Conservation (phyloP, 805 yeast genomes). For the Candida manassasensis region DNA sequence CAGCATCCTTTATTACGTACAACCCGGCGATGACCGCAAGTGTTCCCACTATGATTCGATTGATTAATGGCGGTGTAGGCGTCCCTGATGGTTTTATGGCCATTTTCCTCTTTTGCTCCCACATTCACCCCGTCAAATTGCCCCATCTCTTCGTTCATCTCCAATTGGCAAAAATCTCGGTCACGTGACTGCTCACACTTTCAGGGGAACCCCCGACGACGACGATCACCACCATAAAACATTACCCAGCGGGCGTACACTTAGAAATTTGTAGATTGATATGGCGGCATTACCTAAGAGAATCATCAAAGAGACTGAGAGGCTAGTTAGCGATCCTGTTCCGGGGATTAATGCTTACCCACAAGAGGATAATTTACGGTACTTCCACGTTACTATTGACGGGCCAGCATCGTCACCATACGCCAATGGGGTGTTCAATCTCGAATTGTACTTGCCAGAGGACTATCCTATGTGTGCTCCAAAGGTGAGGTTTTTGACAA, state of each 20-base stretch:
- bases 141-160: too few relatives aligned
- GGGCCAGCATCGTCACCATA: conserved; percentile 93
- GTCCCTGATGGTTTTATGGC: conserved; percentile 10
- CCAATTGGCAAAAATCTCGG: too few relatives aligned
- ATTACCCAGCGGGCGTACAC: too few relatives aligned
- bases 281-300: conserved; percentile 79
- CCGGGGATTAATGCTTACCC: conserved; percentile 94
- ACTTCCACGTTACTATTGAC: conserved; percentile 85
- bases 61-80: conserved; percentile 31
- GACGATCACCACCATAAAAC: too few relatives aligned
- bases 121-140: too few relatives aligned
- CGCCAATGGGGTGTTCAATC: conserved; percentile 70
- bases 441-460: conserved; percentile 89
- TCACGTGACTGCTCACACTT: too few relatives aligned
- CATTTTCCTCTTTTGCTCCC: too few relatives aligned
- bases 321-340: conserved; percentile 89
- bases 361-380: conserved; percentile 88
- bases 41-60: conserved; percentile 33
- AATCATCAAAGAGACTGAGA: conserved; percentile 93
- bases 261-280: neutral
- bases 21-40: conserved; percentile 31
- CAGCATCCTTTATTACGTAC: conserved; percentile 28
- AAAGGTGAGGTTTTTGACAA: conserved; percentile 87
- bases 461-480: conserved; percentile 99
- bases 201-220: too few relatives aligned